Conservation (phyloP, 2,329 filamentous ascomycete genomes). For the Claviceps lovelessii region DNA sequence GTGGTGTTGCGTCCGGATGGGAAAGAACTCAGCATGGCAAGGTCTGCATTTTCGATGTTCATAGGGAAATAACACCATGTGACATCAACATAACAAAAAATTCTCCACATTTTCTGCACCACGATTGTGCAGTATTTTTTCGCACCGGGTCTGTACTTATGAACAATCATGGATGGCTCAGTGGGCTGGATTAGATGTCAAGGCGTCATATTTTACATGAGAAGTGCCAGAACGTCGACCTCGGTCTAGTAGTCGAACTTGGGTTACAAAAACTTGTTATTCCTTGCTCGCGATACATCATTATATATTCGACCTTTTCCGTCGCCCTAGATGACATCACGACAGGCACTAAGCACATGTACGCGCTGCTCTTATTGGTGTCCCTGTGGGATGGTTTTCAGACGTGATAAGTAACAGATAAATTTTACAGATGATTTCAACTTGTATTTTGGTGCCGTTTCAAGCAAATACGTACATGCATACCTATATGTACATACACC, state of each 20-base stretch:
- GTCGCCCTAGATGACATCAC: not conserved
- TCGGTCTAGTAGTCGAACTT: not conserved
- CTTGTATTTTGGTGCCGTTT: too few relatives aligned
- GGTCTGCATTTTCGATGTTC: constrained; percentile 28
- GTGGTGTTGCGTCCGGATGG: constrained; percentile 29
- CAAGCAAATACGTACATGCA: too few relatives aligned
- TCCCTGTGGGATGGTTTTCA: too few relatives aligned
- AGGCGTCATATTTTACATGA: not conserved
- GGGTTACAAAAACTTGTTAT: not conserved
- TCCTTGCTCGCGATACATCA: not conserved
- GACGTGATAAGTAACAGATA: too few relatives aligned
- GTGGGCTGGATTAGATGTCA: not conserved
- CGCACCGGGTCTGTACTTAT: not conserved
- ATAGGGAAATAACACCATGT: constrained; percentile 26
- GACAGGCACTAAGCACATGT: too few relatives aligned
- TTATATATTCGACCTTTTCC: too few relatives aligned
- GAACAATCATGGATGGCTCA: not conserved
- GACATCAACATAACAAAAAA: constrained; percentile 15
- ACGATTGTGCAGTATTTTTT: not conserved
- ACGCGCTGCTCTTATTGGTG: too few relatives aligned
- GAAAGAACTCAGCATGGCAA: constrained; percentile 30
- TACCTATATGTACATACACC: too few relatives aligned
- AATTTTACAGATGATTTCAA: too few relatives aligned
- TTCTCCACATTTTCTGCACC: not conserved
- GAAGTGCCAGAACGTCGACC: not conserved